Conservation (phyloP, 306 rosid species). For the Casuarina equisetifolia region DNA sequence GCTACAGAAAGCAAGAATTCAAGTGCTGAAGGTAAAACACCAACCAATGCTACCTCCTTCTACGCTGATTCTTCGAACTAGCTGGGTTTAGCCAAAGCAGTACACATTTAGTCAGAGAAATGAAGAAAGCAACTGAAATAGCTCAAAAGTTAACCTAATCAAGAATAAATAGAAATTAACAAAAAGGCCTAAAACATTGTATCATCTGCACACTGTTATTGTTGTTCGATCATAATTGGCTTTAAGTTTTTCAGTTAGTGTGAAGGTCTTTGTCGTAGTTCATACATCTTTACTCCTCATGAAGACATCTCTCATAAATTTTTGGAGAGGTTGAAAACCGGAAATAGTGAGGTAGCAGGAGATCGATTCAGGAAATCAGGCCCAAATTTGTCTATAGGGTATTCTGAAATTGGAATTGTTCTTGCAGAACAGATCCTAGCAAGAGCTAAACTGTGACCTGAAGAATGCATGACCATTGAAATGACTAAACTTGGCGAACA, state of each 20-base stretch:
- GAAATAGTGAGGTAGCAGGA: neutral
- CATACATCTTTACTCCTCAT: neutral
- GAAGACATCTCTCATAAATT: neutral
- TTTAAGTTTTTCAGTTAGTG: neutral
- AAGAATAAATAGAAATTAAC: neutral
- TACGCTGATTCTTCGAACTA: constrained; percentile 13
- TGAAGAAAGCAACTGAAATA: neutral
- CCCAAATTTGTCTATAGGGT: neutral
- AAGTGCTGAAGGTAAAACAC: constrained; percentile 55
- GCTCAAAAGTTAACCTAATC: neutral
- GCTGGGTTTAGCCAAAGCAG: neutral
- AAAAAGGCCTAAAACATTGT: neutral
- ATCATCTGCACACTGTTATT: neutral
- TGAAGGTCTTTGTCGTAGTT: too few species aligned
- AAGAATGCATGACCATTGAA: neutral
- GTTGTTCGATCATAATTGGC: neutral
- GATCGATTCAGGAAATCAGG: neutral
- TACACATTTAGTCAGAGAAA: neutral
- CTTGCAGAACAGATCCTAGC: neutral
- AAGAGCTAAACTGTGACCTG: neutral
- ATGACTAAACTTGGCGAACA: neutral
- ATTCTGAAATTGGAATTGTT: neutral
- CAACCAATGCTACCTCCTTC: constrained; percentile 19
- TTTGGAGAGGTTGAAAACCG: neutral
- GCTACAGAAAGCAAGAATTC: constrained; percentile 52